Percentiles rank a stretch among this genome's conserved stretches.
Conservation (phyloP, 163 green algal genomes). For the Trebouxiophyceae sp. region DNA sequence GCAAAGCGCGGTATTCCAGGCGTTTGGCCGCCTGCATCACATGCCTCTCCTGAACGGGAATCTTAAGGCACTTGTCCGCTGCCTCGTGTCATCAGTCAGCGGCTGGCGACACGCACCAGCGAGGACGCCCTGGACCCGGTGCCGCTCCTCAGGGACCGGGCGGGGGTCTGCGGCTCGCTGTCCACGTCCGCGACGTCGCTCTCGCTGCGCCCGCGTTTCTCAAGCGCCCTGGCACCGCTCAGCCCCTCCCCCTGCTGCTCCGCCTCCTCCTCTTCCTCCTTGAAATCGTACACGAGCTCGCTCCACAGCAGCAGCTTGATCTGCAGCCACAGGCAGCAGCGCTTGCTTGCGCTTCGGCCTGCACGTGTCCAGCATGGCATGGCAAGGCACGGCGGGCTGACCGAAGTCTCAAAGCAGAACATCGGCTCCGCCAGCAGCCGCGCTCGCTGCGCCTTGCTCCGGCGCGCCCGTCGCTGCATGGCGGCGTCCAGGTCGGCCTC, state of each 20-base stretch:
- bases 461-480: conserved; percentile 9
- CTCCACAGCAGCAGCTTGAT: background rate
- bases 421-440: conserved; percentile 33
- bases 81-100: too few relatives aligned
- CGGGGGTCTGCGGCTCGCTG: too few relatives aligned
- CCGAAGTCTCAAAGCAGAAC: conserved; percentile 41
- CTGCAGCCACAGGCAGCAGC: background rate
- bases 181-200: too few relatives aligned
- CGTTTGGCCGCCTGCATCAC: background rate
- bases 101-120: too few relatives aligned
- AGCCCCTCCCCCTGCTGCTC: background rate
- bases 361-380: background rate
- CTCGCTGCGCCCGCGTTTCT: too few relatives aligned
- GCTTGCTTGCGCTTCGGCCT: background rate
- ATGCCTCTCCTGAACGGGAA: too few relatives aligned
- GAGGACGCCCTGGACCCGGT: too few relatives aligned
- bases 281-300: background rate
- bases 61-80: too few relatives aligned
- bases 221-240: background rate
- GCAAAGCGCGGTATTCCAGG: background rate
- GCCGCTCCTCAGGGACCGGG: too few relatives aligned
- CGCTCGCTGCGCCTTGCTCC: background rate
- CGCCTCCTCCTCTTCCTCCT: background rate
- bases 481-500: conserved; percentile 17
- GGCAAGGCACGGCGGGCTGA: background rate